These are phyloP conservation scores for Podaxis sp. DNA, from an alignment of 768 basidiomycete species.

Conservation along the genomic window DNA sequence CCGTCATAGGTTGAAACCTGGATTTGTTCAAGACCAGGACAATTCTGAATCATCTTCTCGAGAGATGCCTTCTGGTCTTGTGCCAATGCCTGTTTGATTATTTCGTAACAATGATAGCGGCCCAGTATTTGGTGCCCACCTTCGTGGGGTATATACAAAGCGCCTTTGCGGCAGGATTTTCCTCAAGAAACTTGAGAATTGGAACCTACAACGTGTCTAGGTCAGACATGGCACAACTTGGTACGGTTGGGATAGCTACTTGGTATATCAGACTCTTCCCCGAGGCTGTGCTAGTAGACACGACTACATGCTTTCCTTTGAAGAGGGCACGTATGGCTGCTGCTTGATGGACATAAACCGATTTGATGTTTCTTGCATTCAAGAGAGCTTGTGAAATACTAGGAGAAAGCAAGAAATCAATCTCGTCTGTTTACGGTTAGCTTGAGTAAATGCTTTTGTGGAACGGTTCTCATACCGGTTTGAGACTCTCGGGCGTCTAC, in stretches of 20 bases:
- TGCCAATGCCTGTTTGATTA: slow-evolving; percentile 68
- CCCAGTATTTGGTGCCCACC: slow-evolving; percentile 33
- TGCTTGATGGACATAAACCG: slow-evolving; percentile 72
- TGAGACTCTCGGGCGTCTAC: slow-evolving; percentile 52
- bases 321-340: slow-evolving; percentile 66
- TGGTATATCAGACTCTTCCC: slow-evolving; percentile 90
- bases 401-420: slow-evolving; percentile 60
- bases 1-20: slow-evolving; percentile 85
- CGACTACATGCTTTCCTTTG: slow-evolving; percentile 68
- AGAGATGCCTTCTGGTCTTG: slow-evolving; percentile 82
- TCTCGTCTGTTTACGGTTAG: slow-evolving; percentile 31
- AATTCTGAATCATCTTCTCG: slow-evolving; percentile 60
- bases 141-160: slow-evolving; percentile 92
- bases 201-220: slow-evolving; percentile 52
- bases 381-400: slow-evolving; percentile 55
- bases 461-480: slow-evolving; percentile 41
- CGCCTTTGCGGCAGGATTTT: slow-evolving; percentile 60
- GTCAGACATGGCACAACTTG: not conserved
- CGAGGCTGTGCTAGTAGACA: slow-evolving; percentile 88
- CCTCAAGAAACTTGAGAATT: slow-evolving; percentile 62
- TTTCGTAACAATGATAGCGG: not conserved
- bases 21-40: slow-evolving; percentile 61
- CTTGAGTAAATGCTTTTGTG: not conserved
- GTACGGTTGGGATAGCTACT: slow-evolving; percentile 34
- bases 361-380: slow-evolving; percentile 57